Base-by-base conservation (phyloP, 2,329 filamentous ascomycete species). In the Corynespora cassiicola region DNA sequence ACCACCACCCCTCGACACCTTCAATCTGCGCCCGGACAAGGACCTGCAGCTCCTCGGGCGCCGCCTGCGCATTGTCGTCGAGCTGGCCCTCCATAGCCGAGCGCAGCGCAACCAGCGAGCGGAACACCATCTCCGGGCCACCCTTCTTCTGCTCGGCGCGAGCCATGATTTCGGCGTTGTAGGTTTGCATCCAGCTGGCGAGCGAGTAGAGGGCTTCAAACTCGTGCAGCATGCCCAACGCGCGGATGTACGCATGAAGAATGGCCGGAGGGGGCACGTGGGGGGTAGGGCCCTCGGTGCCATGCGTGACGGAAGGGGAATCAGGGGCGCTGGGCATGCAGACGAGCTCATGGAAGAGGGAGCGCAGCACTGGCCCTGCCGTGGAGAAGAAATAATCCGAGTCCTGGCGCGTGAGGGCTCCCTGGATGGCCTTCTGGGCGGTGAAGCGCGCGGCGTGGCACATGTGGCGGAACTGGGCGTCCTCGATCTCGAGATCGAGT, bases 151-250 rank as follows among this genome's bases (percentile, higher is more conserved):
- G 30, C 55, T 54, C 42, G 2, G 54, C 52, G 10, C 59, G 54
- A 11, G 47, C 61, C 6, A 56, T 67, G 24, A 61, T 54, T 31
- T 58, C 56, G 7, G 17, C 39, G 27, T 57, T 49, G 21, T 64
- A 32, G 6, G 48, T 50, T 5, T 45, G 65, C 49, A 86, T 78
- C 84, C 84, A 90, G 19, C 69, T 63, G 10, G 85, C 65, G 5
- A 85, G 65, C 4, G 69, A 69, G 5, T 78, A 73, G 59, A 89
- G 80, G 32, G 78, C 81, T 2, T 76, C 68, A 31, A 74, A 73
- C 48, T 88, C 81, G 22, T 77, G 77, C n/a, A 82, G 63, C 35
- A 78, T 75, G 1, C 80, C 85, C 15, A 90, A 69, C 1, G 80
- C 75, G 30, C 83, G 76, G 60, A 90, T 75, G 57, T 87, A 86